Evolutionary conservation across 495 filamentous ascomycete species (phyloP), one percentile per base, ranked within the genome.

Genomic region (Geoglossum glabrum): DNA sequence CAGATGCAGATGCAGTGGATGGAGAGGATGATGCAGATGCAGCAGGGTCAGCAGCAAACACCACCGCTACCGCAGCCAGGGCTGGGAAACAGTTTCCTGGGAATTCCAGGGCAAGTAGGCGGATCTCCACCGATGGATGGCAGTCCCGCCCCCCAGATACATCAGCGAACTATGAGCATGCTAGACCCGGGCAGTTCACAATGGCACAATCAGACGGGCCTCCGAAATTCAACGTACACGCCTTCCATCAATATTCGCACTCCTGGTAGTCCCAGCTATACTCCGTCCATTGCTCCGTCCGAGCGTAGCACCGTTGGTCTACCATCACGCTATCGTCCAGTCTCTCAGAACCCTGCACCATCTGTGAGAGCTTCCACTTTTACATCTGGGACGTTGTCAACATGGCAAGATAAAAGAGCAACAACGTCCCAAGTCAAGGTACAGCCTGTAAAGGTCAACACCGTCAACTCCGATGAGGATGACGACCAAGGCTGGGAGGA

Each of bases 291-390:
- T 57, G 90, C 92, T 4, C 93, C 92, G 4, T 94, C 86, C 0
- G 92, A 98, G 70, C 83, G 92, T 54, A 95, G 87, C 70, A 97
- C 88, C 66, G 76, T 96, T 58, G 93, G 92, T 2, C 72, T 90
- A 52, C 86, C 90, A 26, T 81, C 86, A 36, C 81, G 92, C n/a
- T 98, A 98, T 69, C 81, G 93, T 15, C 90, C 93, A 0, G 89
- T 98, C 0, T 90, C 86, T 30, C 75, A 79, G 58, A 61, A 68
- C 38, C 69, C 73, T 30, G 62, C 63, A 45, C 63, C 66, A 60
- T 65, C 61, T 59, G 64, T 64, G 8, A 72, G 79, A 61, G 72
- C 76, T 7, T 71, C 74, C 10, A 77, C 71, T 23, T 66, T 70
- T 57, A 74, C 75, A 63, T 77, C 80, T 0, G 74, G 78, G 21